phyloP scores from a whole-genome alignment of 352 stramenopile genomes.

The Phytophthora pini region DNA sequence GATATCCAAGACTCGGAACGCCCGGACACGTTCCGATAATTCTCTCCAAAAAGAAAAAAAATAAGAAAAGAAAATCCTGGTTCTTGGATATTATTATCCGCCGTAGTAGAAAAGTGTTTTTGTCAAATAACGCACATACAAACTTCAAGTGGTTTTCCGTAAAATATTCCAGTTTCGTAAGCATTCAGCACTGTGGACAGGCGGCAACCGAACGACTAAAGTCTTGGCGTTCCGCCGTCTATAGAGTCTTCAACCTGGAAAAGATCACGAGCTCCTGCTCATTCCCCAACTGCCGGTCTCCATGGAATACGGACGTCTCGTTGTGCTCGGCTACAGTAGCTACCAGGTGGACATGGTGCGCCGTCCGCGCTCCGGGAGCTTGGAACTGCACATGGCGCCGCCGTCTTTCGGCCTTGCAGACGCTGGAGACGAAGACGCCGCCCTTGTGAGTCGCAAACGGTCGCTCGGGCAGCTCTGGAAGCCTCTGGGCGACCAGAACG shows the following conservation, averaged over 20 bases:
- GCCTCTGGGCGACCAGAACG: constrained; percentile 77
- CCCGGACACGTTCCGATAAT: constrained; percentile 8
- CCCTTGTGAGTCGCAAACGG: constrained; percentile 40
- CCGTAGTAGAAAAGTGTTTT: not conserved
- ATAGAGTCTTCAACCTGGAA: not conserved
- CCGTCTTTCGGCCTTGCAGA: constrained; percentile 51
- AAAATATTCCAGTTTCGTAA: not conserved
- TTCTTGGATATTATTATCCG: constrained; percentile 1
- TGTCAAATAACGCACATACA: constrained; percentile 19
- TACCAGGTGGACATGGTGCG: constrained; percentile 70
- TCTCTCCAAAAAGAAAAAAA: not conserved
- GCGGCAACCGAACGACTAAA: not conserved
- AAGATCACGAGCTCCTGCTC: constrained; percentile 8
- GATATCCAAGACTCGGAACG: not conserved
- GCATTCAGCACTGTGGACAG: not conserved
- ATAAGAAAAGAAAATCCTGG: constrained; percentile 9
- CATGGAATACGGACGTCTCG: constrained; percentile 86
- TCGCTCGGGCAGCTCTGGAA: constrained; percentile 71
- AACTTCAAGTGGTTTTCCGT: not conserved
- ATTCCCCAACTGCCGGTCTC: constrained; percentile 14
- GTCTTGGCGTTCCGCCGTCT: too few relatives aligned
- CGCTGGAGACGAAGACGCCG: constrained; percentile 10
- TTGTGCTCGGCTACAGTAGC: constrained; percentile 87
- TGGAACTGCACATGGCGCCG: constrained; percentile 9
- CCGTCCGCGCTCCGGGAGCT: constrained; percentile 27